Percentiles rank a stretch among this genome's conserved stretches.
phyloP scores from a whole-genome alignment of 345 rosid genomes.

The Aurinia saxatilis region DNA sequence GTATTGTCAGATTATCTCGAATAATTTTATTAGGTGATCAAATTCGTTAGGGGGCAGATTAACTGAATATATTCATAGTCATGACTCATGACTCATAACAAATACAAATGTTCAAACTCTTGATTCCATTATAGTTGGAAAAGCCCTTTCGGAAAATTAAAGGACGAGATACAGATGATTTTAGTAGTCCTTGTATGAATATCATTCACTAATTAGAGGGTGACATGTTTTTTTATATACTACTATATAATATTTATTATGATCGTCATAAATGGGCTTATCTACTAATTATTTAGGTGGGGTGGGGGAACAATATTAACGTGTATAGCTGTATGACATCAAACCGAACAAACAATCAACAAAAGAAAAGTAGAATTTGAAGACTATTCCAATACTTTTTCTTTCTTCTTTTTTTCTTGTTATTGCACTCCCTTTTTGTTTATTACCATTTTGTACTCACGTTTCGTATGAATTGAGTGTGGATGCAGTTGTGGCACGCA shows the following conservation, averaged over 20 bases:
- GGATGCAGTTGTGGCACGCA: slow-evolving; percentile 74
- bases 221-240: background rate
- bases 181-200: background rate
- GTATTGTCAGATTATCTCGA: slow-evolving; percentile 25
- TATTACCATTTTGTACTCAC: background rate
- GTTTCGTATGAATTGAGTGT: slow-evolving; percentile 3
- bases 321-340: slow-evolving; percentile 24
- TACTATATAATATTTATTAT: background rate
- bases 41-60: slow-evolving; percentile 14
- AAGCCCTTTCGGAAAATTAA: background rate
- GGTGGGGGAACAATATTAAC: slow-evolving; percentile 11
- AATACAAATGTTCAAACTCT: slow-evolving; percentile 16
- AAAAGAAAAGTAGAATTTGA: slow-evolving; percentile 4
- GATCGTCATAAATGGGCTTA: slow-evolving; percentile 22
- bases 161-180: slow-evolving; percentile 7
- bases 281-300: slow-evolving; percentile 20
- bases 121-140: slow-evolving; percentile 1
- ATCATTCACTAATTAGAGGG: slow-evolving; percentile 3
- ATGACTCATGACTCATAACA: background rate
- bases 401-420: background rate
- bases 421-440: background rate
- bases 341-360: slow-evolving; percentile 7
- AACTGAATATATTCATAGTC: slow-evolving; percentile 19
- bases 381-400: background rate
- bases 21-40: slow-evolving; percentile 20